Conservation (phyloP, 225 moss, liverwort and hornwort species). For the Pseudoscleropodium purum region DNA sequence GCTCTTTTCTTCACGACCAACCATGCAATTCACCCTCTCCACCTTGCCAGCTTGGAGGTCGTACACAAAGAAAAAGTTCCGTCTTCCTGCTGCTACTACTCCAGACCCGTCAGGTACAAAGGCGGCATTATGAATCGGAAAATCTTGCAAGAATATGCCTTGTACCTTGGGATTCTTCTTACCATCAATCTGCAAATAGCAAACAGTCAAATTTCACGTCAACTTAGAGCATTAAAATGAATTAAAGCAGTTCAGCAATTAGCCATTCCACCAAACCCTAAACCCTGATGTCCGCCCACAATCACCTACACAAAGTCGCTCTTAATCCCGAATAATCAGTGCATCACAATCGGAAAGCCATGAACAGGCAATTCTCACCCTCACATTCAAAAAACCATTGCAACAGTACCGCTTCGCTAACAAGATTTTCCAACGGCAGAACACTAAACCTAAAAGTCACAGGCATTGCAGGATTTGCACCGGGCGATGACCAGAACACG, state of each 20-base stretch:
- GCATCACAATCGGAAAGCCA: background rate
- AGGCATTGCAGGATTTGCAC: background rate
- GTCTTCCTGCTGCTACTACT: constrained; percentile 68
- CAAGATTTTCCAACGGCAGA: background rate
- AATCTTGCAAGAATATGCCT: constrained; percentile 71
- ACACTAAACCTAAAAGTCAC: background rate
- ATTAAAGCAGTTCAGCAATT: background rate
- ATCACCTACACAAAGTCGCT: background rate
- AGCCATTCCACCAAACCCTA: background rate
- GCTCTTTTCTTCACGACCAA: constrained; percentile 81
- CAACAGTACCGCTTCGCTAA: background rate
- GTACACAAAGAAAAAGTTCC: constrained; percentile 71
- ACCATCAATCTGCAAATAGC: constrained; percentile 64
- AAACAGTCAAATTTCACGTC: background rate
- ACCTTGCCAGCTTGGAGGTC: constrained; percentile 79
- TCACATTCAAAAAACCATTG: background rate
- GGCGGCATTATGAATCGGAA: constrained; percentile 78
- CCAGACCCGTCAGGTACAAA: constrained; percentile 87
- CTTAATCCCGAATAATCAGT: background rate
- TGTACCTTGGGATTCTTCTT: constrained; percentile 91
- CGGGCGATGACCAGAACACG: background rate
- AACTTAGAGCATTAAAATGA: background rate
- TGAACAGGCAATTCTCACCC: background rate
- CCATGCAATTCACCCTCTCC: constrained; percentile 62
- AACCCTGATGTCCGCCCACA: background rate